These are phyloP conservation scores for Pseudopyrenochaeta lycopersici DNA, from an alignment of 2,329 filamentous ascomycete species.

Conservation along the genomic window DNA sequence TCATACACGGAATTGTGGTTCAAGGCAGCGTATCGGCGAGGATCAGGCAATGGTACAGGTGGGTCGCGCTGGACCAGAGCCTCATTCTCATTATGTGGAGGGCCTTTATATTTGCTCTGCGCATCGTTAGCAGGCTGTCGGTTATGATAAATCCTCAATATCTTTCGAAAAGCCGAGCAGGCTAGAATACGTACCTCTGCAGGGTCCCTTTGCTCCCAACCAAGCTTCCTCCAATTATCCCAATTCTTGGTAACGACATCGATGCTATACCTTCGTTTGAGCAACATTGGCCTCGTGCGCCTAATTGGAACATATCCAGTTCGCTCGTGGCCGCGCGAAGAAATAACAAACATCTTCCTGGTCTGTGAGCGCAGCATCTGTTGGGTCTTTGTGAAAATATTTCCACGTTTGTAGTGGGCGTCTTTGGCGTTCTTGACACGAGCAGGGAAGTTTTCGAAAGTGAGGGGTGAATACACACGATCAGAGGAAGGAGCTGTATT, in stretches of 20 bases:
- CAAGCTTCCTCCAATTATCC: background rate
- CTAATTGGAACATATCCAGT: slow-evolving; percentile 16
- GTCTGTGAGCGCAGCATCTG: slow-evolving; percentile 5
- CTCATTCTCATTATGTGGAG: background rate
- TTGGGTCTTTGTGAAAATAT: slow-evolving; percentile 17
- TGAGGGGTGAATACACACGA: background rate
- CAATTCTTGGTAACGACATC: slow-evolving; percentile 22
- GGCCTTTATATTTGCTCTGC: background rate
- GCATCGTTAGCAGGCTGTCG: background rate
- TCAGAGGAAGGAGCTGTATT: background rate
- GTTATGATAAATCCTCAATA: background rate
- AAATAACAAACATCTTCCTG: slow-evolving; percentile 8
- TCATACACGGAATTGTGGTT: background rate
- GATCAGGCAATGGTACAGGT: slow-evolving; percentile 7
- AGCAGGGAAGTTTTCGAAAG: background rate
- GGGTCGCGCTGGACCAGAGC: background rate
- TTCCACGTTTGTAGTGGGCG: slow-evolving; percentile 3
- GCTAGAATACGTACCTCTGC: background rate
- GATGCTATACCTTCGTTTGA: slow-evolving; percentile 31
- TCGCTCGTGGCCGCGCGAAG: slow-evolving; percentile 26
- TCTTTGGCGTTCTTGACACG: background rate
- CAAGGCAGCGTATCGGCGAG: slow-evolving; percentile 16
- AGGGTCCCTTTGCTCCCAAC: background rate
- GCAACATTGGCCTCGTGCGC: slow-evolving; percentile 16
- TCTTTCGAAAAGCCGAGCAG: background rate